phyloP scores from a whole-genome alignment of 345 rosid species.

The Lepidium aucheri region DNA sequence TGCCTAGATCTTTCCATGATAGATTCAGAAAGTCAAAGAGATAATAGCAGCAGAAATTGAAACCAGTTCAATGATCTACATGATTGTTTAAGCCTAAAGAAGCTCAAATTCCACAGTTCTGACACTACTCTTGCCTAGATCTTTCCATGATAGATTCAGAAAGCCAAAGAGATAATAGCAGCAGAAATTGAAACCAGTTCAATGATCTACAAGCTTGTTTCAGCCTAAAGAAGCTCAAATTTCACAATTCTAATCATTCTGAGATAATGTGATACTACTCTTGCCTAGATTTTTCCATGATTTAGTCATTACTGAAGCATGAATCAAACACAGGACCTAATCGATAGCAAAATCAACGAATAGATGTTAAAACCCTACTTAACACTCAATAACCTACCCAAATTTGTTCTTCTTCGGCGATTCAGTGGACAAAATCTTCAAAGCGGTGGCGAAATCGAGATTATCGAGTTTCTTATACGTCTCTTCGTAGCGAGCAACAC shows the following conservation, averaged over 20 bases:
- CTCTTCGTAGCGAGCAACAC: constrained; percentile 41
- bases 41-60: too few species aligned
- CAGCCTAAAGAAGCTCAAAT: not conserved
- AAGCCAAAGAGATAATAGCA: not conserved
- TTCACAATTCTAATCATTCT: not conserved
- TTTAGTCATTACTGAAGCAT: too few species aligned
- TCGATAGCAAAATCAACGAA: not conserved
- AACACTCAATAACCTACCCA: constrained; percentile 42
- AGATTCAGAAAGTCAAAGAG: too few species aligned
- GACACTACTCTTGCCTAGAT: too few species aligned
- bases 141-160: not conserved
- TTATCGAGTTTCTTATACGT: constrained; percentile 57
- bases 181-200: not conserved
- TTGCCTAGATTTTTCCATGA: not conserved
- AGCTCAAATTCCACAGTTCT: too few species aligned
- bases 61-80: too few species aligned
- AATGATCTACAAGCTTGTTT: not conserved
- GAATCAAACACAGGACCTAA: not conserved
- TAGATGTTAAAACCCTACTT: not conserved
- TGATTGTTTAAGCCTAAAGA: too few species aligned
- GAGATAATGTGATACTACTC: not conserved
- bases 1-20: not conserved
- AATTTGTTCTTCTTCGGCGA: constrained; percentile 60
- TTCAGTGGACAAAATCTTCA: constrained; percentile 66
- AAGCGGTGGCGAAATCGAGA: constrained; percentile 69